A percentile compares a stretch with the other conserved stretches of the same genome.
Evolutionary conservation across 176 grass and related monocot species (phyloP).

Genomic region (Aegilops longissima): DNA sequence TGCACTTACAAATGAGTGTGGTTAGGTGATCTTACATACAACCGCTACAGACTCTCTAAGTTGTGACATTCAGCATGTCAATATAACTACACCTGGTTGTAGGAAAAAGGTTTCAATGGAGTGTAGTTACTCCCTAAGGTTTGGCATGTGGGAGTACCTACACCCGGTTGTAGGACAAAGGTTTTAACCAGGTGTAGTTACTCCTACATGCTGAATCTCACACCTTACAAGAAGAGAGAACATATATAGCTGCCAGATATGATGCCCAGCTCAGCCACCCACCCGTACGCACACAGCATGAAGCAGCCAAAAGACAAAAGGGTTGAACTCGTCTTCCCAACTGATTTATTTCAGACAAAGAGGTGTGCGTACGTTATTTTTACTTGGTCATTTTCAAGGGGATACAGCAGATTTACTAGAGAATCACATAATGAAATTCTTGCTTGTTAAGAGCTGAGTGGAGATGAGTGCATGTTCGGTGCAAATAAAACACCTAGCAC

Average conservation of each 20-base stretch:
- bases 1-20: background rate
- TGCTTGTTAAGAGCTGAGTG: background rate
- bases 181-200: background rate
- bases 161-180: background rate
- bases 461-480: background rate
- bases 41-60: background rate
- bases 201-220: background rate
- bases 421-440: background rate
- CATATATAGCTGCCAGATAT: background rate
- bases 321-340: background rate
- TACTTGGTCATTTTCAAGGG: background rate
- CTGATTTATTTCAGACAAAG: background rate
- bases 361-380: background rate
- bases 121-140: background rate
- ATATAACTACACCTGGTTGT: background rate
- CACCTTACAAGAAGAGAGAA: background rate
- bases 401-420: slow-evolving; percentile 5
- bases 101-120: background rate
- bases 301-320: background rate
- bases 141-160: background rate
- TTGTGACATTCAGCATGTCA: background rate
- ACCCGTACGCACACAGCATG: background rate
- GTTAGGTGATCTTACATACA: background rate
- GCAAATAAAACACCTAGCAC: slow-evolving; percentile 20
- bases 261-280: background rate